These are phyloP conservation scores for Rhodamnia argentea DNA, from an alignment of 345 rosid genomes.

Conservation along the genomic window DNA sequence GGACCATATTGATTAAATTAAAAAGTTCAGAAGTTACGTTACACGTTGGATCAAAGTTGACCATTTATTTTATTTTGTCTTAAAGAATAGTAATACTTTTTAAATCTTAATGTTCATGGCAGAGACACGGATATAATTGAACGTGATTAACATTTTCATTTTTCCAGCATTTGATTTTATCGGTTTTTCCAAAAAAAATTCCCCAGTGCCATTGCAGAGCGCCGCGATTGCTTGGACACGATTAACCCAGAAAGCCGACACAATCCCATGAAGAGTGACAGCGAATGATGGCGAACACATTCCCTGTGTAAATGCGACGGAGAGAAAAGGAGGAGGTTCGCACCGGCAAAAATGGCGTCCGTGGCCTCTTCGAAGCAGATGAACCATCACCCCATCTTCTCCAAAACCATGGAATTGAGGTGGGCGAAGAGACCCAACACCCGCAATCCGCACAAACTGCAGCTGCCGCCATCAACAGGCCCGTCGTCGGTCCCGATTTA, in stretches of 20 bases:
- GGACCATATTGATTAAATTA: too few relatives aligned
- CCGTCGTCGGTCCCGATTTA: constrained; percentile 37
- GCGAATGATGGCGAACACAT: neutral
- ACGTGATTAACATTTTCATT: neutral
- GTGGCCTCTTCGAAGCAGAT: neutral
- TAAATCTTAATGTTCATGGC: too few relatives aligned
- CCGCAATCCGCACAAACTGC: neutral
- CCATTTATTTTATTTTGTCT: too few relatives aligned
- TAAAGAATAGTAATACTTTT: too few relatives aligned
- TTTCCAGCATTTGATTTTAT: neutral
- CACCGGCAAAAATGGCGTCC: neutral
- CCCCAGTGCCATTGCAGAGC: neutral
- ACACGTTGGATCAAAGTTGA: too few relatives aligned
- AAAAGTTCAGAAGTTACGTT: too few relatives aligned
- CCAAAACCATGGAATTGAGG: constrained; percentile 4
- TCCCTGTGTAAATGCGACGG: neutral
- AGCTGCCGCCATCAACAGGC: neutral
- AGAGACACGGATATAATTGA: too few relatives aligned
- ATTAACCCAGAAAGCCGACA: neutral
- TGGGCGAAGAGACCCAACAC: constrained; percentile 1
- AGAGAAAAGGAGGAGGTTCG: neutral
- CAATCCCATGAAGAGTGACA: neutral
- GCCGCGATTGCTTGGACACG: neutral
- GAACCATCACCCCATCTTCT: neutral
- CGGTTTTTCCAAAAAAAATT: too few relatives aligned